phyloP scores from a whole-genome alignment of 2,329 filamentous ascomycete genomes.

The Leptodontidium sp. region DNA sequence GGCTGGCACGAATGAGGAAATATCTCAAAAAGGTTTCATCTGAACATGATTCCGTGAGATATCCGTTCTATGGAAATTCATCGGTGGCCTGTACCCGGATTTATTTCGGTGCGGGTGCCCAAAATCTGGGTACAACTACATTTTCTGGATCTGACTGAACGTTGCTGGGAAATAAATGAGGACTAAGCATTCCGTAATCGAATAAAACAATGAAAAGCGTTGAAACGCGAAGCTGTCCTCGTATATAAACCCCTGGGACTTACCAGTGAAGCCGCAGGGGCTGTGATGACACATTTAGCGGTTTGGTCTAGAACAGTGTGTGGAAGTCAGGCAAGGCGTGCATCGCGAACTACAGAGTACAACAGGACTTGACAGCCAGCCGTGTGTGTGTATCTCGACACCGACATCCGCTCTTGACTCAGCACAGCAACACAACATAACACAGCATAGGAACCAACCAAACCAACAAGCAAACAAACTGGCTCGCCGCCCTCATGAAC shows the following conservation, averaged over 20 bases:
- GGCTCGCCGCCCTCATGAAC: slow-evolving; percentile 10
- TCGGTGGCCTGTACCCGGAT: background rate
- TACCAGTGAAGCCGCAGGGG: slow-evolving; percentile 2
- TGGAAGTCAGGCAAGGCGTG: background rate
- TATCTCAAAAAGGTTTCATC: background rate
- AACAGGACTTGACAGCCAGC: background rate
- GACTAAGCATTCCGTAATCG: slow-evolving; percentile 17
- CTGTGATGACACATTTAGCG: slow-evolving; percentile 1
- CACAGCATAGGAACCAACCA: background rate
- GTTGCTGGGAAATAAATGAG: background rate
- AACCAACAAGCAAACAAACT: background rate
- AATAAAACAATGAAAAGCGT: background rate
- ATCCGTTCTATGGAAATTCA: background rate
- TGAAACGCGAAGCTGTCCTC: background rate
- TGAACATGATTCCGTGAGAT: background rate
- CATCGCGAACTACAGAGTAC: background rate
- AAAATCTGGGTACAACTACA: background rate
- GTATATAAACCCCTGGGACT: background rate
- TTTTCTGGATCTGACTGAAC: background rate
- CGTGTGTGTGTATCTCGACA: background rate
- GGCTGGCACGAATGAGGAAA: background rate
- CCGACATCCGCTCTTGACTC: background rate
- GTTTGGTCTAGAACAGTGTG: background rate
- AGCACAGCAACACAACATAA: background rate
- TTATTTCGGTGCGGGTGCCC: slow-evolving; percentile 1